A percentile compares a stretch with the other conserved stretches of the same genome.
phyloP scores from a whole-genome alignment of 2,329 filamentous ascomycete species.

The Podosphaera aphanis region DNA sequence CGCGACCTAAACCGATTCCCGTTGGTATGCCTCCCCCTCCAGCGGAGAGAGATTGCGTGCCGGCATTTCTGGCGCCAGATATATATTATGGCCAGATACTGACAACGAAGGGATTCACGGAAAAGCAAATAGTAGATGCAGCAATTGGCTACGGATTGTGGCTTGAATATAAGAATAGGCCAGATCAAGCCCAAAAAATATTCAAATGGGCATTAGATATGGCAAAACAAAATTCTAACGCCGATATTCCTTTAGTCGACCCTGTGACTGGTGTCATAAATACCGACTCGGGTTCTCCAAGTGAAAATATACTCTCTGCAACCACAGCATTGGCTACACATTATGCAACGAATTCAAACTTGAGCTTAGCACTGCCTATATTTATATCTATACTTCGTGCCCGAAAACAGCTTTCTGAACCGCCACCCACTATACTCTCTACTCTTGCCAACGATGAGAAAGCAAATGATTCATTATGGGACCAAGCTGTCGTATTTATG shows the following conservation, averaged over 20 bases:
- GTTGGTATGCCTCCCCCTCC: conserved; percentile 38
- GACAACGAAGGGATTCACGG: conserved; percentile 54
- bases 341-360: conserved; percentile 43
- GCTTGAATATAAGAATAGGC: conserved; percentile 51
- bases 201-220: conserved; percentile 58
- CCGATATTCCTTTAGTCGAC: conserved; percentile 29
- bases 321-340: conserved; percentile 61
- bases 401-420: conserved; percentile 33
- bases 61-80: conserved; percentile 47
- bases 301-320: conserved; percentile 50
- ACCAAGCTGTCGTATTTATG: conserved; percentile 15
- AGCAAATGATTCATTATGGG: conserved; percentile 9
- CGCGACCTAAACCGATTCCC: conserved; percentile 49
- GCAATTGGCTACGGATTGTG: conserved; percentile 66
- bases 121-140: conserved; percentile 59
- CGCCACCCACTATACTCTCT: conserved; percentile 11
- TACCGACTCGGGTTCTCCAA: conserved; percentile 31
- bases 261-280: conserved; percentile 38
- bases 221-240: conserved; percentile 27
- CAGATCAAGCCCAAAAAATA: conserved; percentile 43
- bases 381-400: conserved; percentile 68
- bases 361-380: conserved; percentile 52
- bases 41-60: conserved; percentile 50
- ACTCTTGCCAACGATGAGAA: conserved; percentile 6
- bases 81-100: conserved; percentile 62